Base-by-base conservation (phyloP, 2,329 filamentous ascomycete genomes). In the Alternaria gansuensis region DNA sequence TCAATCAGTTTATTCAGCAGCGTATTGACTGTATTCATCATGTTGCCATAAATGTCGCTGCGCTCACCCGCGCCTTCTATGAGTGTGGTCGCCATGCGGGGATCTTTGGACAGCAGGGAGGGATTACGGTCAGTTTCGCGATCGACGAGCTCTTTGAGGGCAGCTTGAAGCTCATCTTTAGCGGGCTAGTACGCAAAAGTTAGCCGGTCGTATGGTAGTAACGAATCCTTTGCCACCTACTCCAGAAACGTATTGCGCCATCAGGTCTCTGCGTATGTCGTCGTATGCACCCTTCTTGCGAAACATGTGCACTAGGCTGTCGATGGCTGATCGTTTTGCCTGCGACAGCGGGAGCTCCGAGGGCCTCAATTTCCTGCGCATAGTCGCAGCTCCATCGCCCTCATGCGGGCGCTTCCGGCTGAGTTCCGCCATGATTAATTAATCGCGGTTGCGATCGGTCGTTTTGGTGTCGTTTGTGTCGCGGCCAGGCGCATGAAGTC, bases 221-320 rank as follows among this genome's bases (percentile, higher is more conserved):
- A 83, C 59, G 82, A 9, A 23, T 56, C 26, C 4, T 11, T 31
- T 11, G 21, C 57, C 24, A 67, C 84, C 57, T 83, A 92, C 90
- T 66, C 87, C 88, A 29, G 85, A 84, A 70, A 88, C 87, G 66
- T 92, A 91, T 57, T 90, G 88, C 44, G 90, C 86, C 85, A 90
- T 92, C 10, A 91, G 84, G 68, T 90, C 85, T 74, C 92, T 93
- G 61, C 91, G 87, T 63, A 93, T 85, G 13, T 84, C 81, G 77
- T 95, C 91, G 72, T 93, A 95, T 57, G 90, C 90, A 60, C 91
- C 91, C 77, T 92, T 92, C 80, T 93, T 94, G 79, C 93, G 93
- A 80, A 93, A 94, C 10, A 85, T 89, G 72, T 91, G 88, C n/a
- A 90, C 86, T 23, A 94, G 84, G 14, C 84, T 85, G 68, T 93